phyloP scores from a whole-genome alignment of 768 basidiomycete species.

The Tylopilus intermedius region DNA sequence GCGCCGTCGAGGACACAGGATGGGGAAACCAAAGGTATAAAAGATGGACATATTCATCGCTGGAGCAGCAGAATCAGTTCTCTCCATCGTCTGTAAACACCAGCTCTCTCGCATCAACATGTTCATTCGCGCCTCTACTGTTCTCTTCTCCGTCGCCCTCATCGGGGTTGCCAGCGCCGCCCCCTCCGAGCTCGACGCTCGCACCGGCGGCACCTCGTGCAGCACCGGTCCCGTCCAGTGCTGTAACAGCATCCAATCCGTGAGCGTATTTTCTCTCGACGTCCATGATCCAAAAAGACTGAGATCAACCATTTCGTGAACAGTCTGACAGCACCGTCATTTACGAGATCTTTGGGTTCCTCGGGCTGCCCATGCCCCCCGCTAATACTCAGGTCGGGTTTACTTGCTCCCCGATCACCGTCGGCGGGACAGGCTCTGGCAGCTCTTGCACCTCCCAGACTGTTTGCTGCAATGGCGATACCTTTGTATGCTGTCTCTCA shows the following conservation, averaged over 20 bases:
- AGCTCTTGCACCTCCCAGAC: too few species aligned
- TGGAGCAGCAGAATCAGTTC: neutral
- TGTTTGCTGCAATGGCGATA: neutral
- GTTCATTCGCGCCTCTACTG: conserved; percentile 4
- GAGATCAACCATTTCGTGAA: neutral
- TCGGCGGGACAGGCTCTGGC: too few species aligned
- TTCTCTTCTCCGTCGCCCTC: conserved; percentile 6
- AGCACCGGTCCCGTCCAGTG: conserved; percentile 34
- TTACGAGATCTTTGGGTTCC: neutral
- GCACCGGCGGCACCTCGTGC: conserved; percentile 24
- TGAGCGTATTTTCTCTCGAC: neutral
- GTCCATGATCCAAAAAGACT: neutral
- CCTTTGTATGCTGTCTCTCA: neutral
- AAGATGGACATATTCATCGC: neutral
- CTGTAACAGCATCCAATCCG: neutral
- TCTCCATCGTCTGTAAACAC: neutral
- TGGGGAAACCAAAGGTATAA: neutral
- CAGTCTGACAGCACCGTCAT: neutral
- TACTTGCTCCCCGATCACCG: too few species aligned
- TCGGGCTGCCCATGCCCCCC: too few species aligned
- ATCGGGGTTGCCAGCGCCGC: neutral
- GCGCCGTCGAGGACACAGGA: neutral
- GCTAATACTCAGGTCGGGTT: too few species aligned
- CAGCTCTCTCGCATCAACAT: conserved; percentile 1
- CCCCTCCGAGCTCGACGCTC: conserved; percentile 2